Conservation (phyloP, 495 filamentous ascomycete genomes). For the Penicillium samsonianum region DNA sequence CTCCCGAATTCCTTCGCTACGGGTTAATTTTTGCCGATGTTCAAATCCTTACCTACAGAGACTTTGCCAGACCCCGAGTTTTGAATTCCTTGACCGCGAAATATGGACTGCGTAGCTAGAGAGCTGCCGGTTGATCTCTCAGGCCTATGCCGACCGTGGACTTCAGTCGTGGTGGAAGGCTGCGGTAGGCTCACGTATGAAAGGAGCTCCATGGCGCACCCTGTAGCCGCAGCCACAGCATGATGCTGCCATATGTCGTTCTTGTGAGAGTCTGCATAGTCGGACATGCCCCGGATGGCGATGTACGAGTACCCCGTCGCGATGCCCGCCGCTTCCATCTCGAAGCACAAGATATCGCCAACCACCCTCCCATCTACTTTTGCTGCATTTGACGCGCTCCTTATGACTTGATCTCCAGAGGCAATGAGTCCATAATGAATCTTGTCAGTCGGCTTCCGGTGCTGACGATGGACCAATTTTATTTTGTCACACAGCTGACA, state of each 20-base stretch:
- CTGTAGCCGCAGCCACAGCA: conserved; percentile 29
- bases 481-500: background rate
- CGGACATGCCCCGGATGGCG: conserved; percentile 32
- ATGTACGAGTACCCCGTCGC: conserved; percentile 15
- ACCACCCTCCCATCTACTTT: background rate
- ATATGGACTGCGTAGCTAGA: too few relatives aligned
- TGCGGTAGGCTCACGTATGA: too few relatives aligned
- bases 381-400: background rate
- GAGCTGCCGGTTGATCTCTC: too few relatives aligned
- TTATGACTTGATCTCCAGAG: background rate
- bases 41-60: too few relatives aligned
- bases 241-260: conserved; percentile 33
- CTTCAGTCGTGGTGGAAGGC: too few relatives aligned
- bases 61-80: too few relatives aligned
- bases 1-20: too few relatives aligned
- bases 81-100: too few relatives aligned
- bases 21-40: too few relatives aligned
- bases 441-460: too few relatives aligned
- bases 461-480: background rate
- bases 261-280: conserved; percentile 36
- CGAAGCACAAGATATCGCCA: conserved; percentile 2
- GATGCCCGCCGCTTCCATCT: conserved; percentile 9
- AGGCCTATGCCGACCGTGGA: too few relatives aligned
- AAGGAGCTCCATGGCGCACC: too few relatives aligned
- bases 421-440: conserved; percentile 10